Evolutionary conservation across 108 stramenopile species (phyloP).

Genomic region (Schizochytrium sp.): DNA sequence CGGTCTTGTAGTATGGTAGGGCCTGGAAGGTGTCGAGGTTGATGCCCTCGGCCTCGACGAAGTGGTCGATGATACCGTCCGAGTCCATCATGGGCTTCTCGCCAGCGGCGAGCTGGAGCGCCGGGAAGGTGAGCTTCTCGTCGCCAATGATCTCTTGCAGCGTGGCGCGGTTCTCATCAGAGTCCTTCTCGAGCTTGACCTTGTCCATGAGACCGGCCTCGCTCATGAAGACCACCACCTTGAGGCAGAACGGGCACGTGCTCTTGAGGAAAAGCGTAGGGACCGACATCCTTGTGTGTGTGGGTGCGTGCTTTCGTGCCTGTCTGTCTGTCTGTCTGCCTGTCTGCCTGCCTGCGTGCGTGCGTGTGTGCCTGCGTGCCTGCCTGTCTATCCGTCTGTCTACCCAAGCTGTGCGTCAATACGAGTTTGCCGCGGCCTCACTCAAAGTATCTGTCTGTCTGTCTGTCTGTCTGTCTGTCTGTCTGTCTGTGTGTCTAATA

Average conservation of each 20-base stretch:
- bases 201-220: not conserved
- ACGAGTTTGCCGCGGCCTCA: too few relatives aligned
- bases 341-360: not conserved
- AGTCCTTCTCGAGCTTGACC: not conserved
- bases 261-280: constrained; percentile 5
- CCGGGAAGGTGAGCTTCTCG: not conserved
- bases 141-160: not conserved
- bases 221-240: not conserved
- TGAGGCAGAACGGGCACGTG: constrained; percentile 6
- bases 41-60: not conserved
- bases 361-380: too few relatives aligned
- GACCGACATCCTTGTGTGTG: not conserved
- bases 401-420: too few relatives aligned
- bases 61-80: not conserved
- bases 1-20: not conserved
- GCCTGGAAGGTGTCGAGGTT: not conserved
- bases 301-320: not conserved
- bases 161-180: not conserved
- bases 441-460: too few relatives aligned
- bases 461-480: too few relatives aligned
- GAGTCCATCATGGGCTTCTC: not conserved
- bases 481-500: too few relatives aligned
- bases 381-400: not conserved
- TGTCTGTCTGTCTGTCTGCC: not conserved
- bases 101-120: not conserved